Percentiles rank a stretch among this genome's conserved stretches.
phyloP scores from a whole-genome alignment of 2,329 filamentous ascomycete species.

The Geosmithia morbida region DNA sequence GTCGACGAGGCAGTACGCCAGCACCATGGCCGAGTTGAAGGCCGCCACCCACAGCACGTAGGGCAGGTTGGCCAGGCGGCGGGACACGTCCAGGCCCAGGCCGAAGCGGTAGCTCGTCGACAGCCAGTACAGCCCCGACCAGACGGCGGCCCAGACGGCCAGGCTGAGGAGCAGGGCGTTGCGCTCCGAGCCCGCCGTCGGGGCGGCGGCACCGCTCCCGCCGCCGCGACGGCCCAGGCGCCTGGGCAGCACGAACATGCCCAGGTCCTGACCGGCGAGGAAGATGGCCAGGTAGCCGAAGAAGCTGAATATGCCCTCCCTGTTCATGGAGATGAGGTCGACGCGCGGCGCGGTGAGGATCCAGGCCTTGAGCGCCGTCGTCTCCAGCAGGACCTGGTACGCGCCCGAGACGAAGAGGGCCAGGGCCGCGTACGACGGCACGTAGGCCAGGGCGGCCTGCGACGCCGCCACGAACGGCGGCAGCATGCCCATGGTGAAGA shows the following conservation, averaged over 20 bases:
- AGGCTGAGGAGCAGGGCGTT: constrained; percentile 49
- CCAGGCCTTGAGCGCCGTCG: constrained; percentile 64
- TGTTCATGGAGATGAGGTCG: constrained; percentile 73
- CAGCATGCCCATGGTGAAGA: constrained; percentile 84
- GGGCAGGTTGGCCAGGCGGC: constrained; percentile 80
- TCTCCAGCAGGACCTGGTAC: constrained; percentile 68
- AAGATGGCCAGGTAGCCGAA: constrained; percentile 91
- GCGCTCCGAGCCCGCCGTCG: constrained; percentile 30
- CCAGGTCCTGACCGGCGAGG: constrained; percentile 72
- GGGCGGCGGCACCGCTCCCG: constrained; percentile 19
- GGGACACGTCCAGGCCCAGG: constrained; percentile 63
- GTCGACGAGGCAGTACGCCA: constrained; percentile 67
- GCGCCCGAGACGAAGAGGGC: constrained; percentile 51
- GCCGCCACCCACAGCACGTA: constrained; percentile 89
- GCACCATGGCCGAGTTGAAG: constrained; percentile 76
- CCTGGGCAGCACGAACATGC: constrained; percentile 63
- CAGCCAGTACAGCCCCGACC: constrained; percentile 56
- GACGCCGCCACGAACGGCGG: constrained; percentile 81
- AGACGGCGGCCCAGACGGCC: constrained; percentile 48
- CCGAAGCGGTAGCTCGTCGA: constrained; percentile 57
- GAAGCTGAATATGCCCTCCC: constrained; percentile 93
- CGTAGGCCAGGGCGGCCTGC: constrained; percentile 51
- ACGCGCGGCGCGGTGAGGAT: constrained; percentile 70
- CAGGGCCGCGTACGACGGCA: constrained; percentile 67
- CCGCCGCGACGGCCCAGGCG: constrained; percentile 22